phyloP scores from a whole-genome alignment of 176 grass and related monocot genomes.

The Juncus inflexus region DNA sequence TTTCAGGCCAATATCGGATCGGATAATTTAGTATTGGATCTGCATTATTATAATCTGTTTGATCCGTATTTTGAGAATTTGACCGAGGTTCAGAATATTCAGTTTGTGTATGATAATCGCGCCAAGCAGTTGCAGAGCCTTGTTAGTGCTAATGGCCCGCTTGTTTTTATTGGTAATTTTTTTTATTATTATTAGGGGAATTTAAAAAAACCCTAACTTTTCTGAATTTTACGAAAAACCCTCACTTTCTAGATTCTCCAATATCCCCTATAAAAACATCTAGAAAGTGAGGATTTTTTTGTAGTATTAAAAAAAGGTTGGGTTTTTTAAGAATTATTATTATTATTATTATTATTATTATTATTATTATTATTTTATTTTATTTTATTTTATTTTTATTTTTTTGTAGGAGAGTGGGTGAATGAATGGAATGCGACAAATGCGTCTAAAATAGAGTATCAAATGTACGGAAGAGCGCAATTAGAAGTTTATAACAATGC shows the following conservation, averaged over 20 bases:
- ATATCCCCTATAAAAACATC: not conserved
- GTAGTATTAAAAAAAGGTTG: too few species aligned
- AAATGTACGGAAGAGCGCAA: slow-evolving; percentile 72
- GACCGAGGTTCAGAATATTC: slow-evolving; percentile 64
- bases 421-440: slow-evolving; percentile 78
- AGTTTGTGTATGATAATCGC: slow-evolving; percentile 55
- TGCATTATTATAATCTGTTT: slow-evolving; percentile 92
- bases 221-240: not conserved
- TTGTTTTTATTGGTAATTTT: slow-evolving; percentile 74
- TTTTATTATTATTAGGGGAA: not conserved
- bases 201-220: not conserved
- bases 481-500: slow-evolving; percentile 66
- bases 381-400: too few species aligned
- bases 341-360: too few species aligned
- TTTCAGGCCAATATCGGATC: slow-evolving; percentile 55
- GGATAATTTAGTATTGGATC: slow-evolving; percentile 65
- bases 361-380: too few species aligned
- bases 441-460: slow-evolving; percentile 60
- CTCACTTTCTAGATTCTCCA: not conserved
- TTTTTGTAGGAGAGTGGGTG: slow-evolving; percentile 82
- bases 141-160: slow-evolving; percentile 64
- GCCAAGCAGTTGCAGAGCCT: slow-evolving; percentile 54
- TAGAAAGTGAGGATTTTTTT: not conserved
- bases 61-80: slow-evolving; percentile 60
- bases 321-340: too few species aligned